phyloP scores from a whole-genome alignment of 768 basidiomycete genomes.

The Ramaria sp. region DNA sequence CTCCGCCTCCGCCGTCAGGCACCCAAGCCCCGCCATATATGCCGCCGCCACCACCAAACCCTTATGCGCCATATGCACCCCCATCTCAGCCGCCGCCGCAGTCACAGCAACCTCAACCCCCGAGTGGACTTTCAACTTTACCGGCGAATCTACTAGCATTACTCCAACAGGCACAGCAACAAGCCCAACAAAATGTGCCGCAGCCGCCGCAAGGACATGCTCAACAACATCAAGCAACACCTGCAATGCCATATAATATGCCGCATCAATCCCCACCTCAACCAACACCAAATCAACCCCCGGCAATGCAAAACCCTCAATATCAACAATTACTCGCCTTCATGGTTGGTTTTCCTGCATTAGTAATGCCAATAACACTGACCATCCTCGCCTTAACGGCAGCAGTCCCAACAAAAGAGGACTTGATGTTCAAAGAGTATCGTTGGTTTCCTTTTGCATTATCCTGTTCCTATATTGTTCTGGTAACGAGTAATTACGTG shows the following conservation, averaged over 20 bases:
- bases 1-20: conserved; percentile 20
- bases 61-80: conserved; percentile 20
- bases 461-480: not conserved
- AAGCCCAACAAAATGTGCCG: conserved; percentile 22
- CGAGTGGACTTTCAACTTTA: conserved; percentile 21
- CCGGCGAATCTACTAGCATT: conserved; percentile 64
- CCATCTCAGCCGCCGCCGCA: conserved; percentile 23
- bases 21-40: conserved; percentile 10
- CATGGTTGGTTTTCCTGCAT: conserved; percentile 33
- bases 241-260: conserved; percentile 24
- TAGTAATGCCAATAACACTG: not conserved
- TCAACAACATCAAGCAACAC: conserved; percentile 13
- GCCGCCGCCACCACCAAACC: conserved; percentile 15
- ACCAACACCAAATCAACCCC: conserved; percentile 31
- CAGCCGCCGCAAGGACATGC: conserved; percentile 17
- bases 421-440: not conserved
- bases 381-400: too few species aligned
- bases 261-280: conserved; percentile 34
- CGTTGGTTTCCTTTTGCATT: not conserved
- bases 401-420: not conserved
- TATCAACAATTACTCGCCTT: conserved; percentile 65
- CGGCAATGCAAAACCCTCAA: conserved; percentile 24
- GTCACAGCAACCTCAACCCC: conserved; percentile 1
- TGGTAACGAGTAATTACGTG: not conserved
- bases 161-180: conserved; percentile 40